Base-by-base conservation (phyloP, 352 stramenopile genomes). In the Detonula confervacea region DNA sequence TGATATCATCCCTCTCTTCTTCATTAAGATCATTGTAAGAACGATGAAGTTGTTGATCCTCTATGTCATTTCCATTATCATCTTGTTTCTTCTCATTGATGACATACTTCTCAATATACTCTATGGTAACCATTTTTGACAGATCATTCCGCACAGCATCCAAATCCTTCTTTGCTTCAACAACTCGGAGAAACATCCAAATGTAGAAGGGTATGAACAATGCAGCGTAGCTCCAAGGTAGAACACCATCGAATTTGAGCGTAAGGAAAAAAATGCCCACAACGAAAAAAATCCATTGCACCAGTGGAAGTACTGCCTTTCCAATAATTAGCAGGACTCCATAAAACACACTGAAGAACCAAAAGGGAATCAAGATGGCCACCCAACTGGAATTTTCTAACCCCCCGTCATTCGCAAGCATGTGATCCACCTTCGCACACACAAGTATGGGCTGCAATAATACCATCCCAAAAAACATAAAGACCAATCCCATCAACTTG, bases 361-460 rank as follows among this genome's bases (percentile, higher is more conserved):
- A 93, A 73, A 72, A 86, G 1, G 87, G 87, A 67, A 86, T 71
- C 5, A 91, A 67, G 14, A 93, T 42, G 5, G 63, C 72, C 20
- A 81, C 61, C 87, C 87, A 93, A 46, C 46, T 79, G 0, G 73
- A 54, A 61, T 87, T 47, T 73, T 80, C 73, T 35, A 93, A 74
- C 12, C 80, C 84, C 44, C 73, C 79, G 69, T 80, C 55, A 14
- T 82, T 27, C 22, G 64, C 66, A 1, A 93, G 33, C 42, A 81
- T 75, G 11, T 89, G 80, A 83, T 93, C 88, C 18, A 92, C 57
- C 63, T 92, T 93, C 47, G 77, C 77, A 52, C 66, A 81, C 44
- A 93, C 59, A 18, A 93, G 65, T 57, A 93, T 91, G 33, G 88
- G 88, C 59, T 92, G 88, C 33, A 92, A 56, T 12, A 92, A 76